Evolutionary conservation across 108 stramenopile species (phyloP).

Genomic region (Cylindrotheca fusiformis): DNA sequence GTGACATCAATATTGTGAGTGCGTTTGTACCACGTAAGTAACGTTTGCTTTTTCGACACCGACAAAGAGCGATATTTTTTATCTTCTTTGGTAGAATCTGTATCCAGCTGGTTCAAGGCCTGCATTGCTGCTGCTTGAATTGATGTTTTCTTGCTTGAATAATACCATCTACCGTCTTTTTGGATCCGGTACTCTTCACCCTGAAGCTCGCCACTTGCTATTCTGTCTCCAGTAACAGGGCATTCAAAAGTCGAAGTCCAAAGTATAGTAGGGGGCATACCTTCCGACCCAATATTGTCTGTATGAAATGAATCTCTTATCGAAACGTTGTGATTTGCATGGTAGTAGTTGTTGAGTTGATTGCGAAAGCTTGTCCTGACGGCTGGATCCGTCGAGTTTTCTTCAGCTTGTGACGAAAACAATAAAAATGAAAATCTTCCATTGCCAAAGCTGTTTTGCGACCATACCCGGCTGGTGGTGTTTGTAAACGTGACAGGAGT

Average conservation of each 20-base stretch:
- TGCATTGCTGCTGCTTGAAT: conserved; percentile 14
- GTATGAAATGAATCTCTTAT: conserved; percentile 5
- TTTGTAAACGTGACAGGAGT: too few relatives aligned
- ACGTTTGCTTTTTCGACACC: conserved; percentile 1
- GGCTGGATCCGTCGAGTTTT: too few relatives aligned
- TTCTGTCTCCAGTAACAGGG: conserved; percentile 16
- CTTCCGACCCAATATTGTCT: neutral
- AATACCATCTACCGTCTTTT: neutral
- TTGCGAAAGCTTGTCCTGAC: neutral
- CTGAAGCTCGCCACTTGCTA: neutral
- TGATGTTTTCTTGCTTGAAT: conserved; percentile 10
- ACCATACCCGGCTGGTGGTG: too few relatives aligned
- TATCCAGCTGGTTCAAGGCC: neutral
- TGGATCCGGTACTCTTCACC: neutral
- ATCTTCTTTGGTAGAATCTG: neutral
- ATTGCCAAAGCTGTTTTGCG: too few relatives aligned
- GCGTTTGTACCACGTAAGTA: conserved; percentile 20
- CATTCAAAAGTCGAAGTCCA: conserved; percentile 24
- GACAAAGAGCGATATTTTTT: neutral
- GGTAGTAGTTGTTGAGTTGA: conserved; percentile 19
- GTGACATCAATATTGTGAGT: conserved; percentile 6
- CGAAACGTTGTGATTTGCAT: conserved; percentile 14
- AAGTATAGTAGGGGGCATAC: neutral
- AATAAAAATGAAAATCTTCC: too few relatives aligned
- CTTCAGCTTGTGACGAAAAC: too few relatives aligned